Conservation (phyloP, 129 eudicot genomes). For the Oenanthe sinensis region DNA sequence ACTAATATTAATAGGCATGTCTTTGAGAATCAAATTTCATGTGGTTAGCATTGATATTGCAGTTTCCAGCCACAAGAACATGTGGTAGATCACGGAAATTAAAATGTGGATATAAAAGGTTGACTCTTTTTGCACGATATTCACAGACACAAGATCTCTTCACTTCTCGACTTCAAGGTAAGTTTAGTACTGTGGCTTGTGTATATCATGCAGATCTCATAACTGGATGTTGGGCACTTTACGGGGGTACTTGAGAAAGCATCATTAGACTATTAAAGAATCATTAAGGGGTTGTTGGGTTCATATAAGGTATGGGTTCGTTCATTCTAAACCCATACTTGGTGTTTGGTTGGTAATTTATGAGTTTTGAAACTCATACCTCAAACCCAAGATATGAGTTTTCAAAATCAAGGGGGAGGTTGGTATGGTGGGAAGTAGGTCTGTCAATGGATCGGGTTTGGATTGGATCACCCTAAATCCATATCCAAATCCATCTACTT, state of each 20-base stretch:
- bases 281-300: too few relatives aligned
- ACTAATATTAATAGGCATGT: neutral
- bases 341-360: too few relatives aligned
- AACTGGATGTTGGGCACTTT: neutral
- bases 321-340: too few relatives aligned
- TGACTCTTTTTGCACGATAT: conserved; percentile 56
- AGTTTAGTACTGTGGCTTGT: neutral
- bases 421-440: too few relatives aligned
- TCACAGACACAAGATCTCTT: conserved; percentile 72
- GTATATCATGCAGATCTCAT: neutral
- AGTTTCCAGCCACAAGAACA: conserved; percentile 45
- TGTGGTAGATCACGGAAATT: conserved; percentile 34
- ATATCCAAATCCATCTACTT: too few relatives aligned
- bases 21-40: neutral
- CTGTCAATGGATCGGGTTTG: too few relatives aligned
- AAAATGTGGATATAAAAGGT: conserved; percentile 29
- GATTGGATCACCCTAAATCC: too few relatives aligned
- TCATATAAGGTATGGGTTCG: too few relatives aligned
- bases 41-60: conserved; percentile 14
- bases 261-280: neutral
- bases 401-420: too few relatives aligned
- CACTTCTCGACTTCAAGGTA: conserved; percentile 86
- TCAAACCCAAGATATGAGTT: too few relatives aligned
- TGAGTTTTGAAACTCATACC: too few relatives aligned
- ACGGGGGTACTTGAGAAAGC: neutral